Evolutionary conservation across 345 rosid species (phyloP), one percentile per base, ranked within the genome.

Genomic region (Geranium rotundifolium): DNA sequence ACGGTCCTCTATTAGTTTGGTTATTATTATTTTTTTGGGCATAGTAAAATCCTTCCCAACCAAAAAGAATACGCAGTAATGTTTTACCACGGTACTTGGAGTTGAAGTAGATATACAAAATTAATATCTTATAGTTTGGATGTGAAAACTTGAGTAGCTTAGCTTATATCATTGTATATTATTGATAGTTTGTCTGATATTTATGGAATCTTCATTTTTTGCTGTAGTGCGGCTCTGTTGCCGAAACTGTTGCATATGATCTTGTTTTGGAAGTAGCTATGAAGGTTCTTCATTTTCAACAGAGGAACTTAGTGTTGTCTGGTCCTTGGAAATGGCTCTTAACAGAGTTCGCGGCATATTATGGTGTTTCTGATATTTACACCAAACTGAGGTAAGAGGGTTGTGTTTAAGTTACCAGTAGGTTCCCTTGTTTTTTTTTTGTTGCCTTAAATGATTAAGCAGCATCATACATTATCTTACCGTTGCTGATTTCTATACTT

Each of bases 281-380:
- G 95, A 93, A 86, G 72, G 76, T 82, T 78, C 97, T 90, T 66
- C 79, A 63, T 52, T 93, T 93, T 77, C 99, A 86, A 67, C 99
- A 93, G 68, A 81, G 99, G 73, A 93, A 88, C 63, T 78, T 93
- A 67, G 60, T 79, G 71, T 73, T 93, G 67, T 67, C 77, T 77
- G 97, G 90, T 66, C 85, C 99, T 58, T 93, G 99, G 99, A 86
- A 90, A 73, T 93, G 99, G 99, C 86, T 93, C 49, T 77, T 93
- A 69, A 77, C 77, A 54, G 97, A 93, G 77, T 93, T 93, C 76
- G 91, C 99, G 67, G 75, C 86, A 56, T 93, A 93, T 66, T 93
- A 88, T 74, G 99, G 99, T 55, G 85, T 93, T 80, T 93, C 99
- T 46, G 90, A 88, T 63, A 71, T 80, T 68, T 93, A 93, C 77